Evolutionary conservation across 768 basidiomycete genomes (phyloP).

Genomic region (Myochromella boudieri): DNA sequence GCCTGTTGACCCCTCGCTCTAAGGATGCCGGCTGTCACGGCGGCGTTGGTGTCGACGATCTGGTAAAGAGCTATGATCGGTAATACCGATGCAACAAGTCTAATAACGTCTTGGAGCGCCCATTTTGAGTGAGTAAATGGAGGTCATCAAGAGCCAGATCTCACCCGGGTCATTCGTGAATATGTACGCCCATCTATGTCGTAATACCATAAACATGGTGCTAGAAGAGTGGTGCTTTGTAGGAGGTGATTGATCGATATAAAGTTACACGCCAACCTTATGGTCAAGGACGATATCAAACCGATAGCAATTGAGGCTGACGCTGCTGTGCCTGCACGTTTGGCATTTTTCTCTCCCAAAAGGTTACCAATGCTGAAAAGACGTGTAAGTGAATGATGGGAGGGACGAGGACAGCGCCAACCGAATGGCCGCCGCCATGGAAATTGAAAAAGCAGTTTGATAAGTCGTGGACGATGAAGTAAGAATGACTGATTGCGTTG

Average conservation of each 20-base stretch:
- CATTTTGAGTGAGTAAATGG: not conserved
- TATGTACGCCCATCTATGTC: conserved; percentile 64
- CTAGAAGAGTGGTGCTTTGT: conserved; percentile 28
- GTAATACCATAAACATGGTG: conserved; percentile 52
- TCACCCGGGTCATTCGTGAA: conserved; percentile 66
- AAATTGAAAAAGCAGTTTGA: conserved; percentile 79
- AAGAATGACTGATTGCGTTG: conserved; percentile 82
- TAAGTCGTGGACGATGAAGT: conserved; percentile 71
- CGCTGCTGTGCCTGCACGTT: conserved; percentile 22
- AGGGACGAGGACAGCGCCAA: conserved; percentile 25
- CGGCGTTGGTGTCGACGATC: conserved; percentile 75
- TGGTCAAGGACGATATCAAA: conserved; percentile 9
- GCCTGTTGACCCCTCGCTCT: conserved; percentile 82
- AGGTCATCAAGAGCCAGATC: conserved; percentile 9
- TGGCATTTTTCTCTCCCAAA: conserved; percentile 13
- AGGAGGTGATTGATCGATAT: not conserved
- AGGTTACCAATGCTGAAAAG: conserved; percentile 9
- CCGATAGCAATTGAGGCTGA: conserved; percentile 57
- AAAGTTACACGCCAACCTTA: not conserved
- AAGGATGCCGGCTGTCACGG: conserved; percentile 72
- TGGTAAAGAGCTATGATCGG: conserved; percentile 79
- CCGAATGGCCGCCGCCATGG: conserved; percentile 83
- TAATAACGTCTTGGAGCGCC: conserved; percentile 44
- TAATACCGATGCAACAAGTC: conserved; percentile 63
- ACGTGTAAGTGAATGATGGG: not conserved